Percentiles rank a stretch among this genome's conserved stretches.
These are phyloP conservation scores for Pholiota molesta DNA, from an alignment of 768 basidiomycete species.

Conservation along the genomic window DNA sequence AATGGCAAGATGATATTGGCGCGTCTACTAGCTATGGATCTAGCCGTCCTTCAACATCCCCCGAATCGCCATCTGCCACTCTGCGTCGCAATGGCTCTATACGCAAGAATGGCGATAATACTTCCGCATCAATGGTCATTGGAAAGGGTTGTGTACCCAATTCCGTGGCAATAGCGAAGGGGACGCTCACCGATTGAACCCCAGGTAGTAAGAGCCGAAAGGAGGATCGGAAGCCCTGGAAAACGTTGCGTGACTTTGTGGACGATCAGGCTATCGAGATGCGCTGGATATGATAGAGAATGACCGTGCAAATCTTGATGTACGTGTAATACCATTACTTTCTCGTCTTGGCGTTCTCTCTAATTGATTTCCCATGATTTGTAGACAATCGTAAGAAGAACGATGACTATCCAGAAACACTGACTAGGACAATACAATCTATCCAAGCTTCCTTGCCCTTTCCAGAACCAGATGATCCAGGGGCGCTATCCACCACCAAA, in stretches of 20 bases:
- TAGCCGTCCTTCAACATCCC: slow-evolving; percentile 23
- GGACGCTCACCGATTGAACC: not conserved
- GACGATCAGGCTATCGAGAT: slow-evolving; percentile 84
- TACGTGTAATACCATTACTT: slow-evolving; percentile 33
- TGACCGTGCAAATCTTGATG: slow-evolving; percentile 70
- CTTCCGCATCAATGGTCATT: slow-evolving; percentile 11
- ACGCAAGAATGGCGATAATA: slow-evolving; percentile 1
- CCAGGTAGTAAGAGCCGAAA: slow-evolving; percentile 25
- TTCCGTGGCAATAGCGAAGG: too few relatives aligned
- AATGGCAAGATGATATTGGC: not conserved
- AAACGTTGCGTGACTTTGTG: slow-evolving; percentile 83
- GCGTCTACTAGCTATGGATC: slow-evolving; percentile 8
- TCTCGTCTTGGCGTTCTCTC: not conserved
- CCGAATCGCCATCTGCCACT: slow-evolving; percentile 34
- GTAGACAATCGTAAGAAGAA: slow-evolving; percentile 66
- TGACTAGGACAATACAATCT: slow-evolving; percentile 54
- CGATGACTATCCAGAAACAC: slow-evolving; percentile 69
- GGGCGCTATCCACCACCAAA: slow-evolving; percentile 43
- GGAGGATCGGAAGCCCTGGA: slow-evolving; percentile 66
- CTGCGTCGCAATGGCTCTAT: slow-evolving; percentile 27
- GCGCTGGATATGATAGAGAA: slow-evolving; percentile 72
- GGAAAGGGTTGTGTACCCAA: not conserved
- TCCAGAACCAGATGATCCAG: slow-evolving; percentile 21
- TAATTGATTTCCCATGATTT: not conserved
- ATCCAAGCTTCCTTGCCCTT: slow-evolving; percentile 43